phyloP scores from a whole-genome alignment of 805 yeast genomes.

The Huiozyma naganishii region DNA sequence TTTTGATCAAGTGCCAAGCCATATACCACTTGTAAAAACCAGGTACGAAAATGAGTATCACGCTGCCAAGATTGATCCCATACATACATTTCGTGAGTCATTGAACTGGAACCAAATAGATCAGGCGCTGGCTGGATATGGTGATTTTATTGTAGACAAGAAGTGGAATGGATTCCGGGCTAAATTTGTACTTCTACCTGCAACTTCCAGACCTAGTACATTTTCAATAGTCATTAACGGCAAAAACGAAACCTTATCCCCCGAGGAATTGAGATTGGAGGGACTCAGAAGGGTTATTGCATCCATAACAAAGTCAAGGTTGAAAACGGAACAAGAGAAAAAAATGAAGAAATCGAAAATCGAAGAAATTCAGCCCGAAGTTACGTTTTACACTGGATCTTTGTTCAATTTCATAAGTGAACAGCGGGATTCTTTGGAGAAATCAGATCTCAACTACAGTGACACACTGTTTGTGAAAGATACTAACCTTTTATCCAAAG shows the following conservation, averaged over 20 bases:
- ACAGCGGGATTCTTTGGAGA: constrained; percentile 34
- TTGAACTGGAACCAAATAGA: constrained; percentile 90
- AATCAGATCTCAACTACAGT: constrained; percentile 24
- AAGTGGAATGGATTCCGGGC: constrained; percentile 49
- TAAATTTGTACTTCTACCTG: constrained; percentile 77
- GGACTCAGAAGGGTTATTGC: constrained; percentile 66
- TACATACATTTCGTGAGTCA: constrained; percentile 39
- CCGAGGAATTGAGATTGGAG: constrained; percentile 88
- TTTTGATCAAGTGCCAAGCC: constrained; percentile 28
- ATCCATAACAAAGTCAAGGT: constrained; percentile 47
- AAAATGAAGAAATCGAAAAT: constrained; percentile 24
- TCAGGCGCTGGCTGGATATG: constrained; percentile 85
- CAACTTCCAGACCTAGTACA: constrained; percentile 50
- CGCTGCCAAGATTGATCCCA: constrained; percentile 45
- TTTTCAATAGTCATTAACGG: constrained; percentile 31
- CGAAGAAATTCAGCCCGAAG: constrained; percentile 57
- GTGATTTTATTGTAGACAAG: constrained; percentile 49
- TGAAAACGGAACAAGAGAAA: constrained; percentile 34
- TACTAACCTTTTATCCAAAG: constrained; percentile 34
- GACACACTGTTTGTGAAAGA: constrained; percentile 28
- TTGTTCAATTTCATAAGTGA: constrained; percentile 54
- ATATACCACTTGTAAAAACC: constrained; percentile 57
- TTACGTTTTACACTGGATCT: constrained; percentile 80
- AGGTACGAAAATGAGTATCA: constrained; percentile 62
- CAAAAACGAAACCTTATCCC: constrained; percentile 50